Percentiles rank a stretch among this genome's conserved stretches.
phyloP scores from a whole-genome alignment of 129 eudicot genomes.

The Calendula officinalis region DNA sequence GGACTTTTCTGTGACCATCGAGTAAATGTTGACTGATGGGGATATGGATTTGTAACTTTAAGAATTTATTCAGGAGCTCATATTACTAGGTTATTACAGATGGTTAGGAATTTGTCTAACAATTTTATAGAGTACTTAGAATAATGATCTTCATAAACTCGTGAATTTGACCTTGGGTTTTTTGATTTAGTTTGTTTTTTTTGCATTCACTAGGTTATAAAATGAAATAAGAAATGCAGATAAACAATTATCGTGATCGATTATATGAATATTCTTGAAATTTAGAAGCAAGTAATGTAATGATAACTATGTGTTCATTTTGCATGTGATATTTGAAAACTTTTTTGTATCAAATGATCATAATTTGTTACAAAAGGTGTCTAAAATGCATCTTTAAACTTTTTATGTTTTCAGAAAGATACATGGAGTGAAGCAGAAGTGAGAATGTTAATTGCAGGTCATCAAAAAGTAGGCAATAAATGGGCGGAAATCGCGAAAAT shows the following conservation, averaged over 20 bases:
- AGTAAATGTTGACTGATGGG: too few species aligned
- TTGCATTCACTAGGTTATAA: too few species aligned
- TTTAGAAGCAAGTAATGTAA: too few species aligned
- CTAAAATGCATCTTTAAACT: background rate
- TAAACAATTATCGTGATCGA: too few species aligned
- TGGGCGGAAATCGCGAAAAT: constrained; percentile 75
- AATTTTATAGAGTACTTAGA: background rate
- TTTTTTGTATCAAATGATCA: constrained; percentile 12
- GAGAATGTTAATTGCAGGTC: constrained; percentile 56
- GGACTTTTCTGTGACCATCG: too few species aligned
- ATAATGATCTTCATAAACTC: background rate
- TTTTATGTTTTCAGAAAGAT: constrained; percentile 48
- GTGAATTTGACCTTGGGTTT: background rate
- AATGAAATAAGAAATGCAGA: too few species aligned
- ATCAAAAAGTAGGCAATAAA: constrained; percentile 51
- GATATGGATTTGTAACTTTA: too few species aligned
- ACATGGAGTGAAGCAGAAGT: constrained; percentile 74
- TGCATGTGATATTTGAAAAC: background rate
- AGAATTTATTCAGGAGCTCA: too few species aligned
- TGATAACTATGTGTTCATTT: background rate
- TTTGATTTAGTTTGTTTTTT: too few species aligned
- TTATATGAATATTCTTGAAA: too few species aligned
- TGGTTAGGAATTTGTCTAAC: background rate
- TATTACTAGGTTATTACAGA: too few species aligned
- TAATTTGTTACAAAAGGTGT: constrained; percentile 8